Conservation (phyloP, 2,329 filamentous ascomycete genomes). For the Drechslera avenae region DNA sequence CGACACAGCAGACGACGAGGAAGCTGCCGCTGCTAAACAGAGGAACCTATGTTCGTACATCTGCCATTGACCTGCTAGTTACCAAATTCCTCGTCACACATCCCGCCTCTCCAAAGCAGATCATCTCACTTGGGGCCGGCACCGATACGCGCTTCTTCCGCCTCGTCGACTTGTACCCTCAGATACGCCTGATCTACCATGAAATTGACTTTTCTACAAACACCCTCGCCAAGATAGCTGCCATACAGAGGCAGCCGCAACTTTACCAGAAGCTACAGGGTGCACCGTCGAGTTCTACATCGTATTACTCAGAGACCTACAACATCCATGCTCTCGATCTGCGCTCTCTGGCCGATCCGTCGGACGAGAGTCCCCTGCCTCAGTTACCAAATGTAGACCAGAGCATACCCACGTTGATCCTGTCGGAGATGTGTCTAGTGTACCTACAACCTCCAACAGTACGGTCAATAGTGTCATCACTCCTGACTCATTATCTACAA, state of each 20-base stretch:
- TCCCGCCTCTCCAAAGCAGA: constrained; percentile 64
- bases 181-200: constrained; percentile 71
- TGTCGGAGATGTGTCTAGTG: constrained; percentile 95
- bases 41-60: constrained; percentile 92
- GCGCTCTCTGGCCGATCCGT: constrained; percentile 57
- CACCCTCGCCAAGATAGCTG: constrained; percentile 66
- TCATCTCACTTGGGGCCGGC: constrained; percentile 90
- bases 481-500: constrained; percentile 46
- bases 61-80: constrained; percentile 79
- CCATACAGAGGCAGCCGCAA: constrained; percentile 43
- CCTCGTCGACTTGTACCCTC: constrained; percentile 60
- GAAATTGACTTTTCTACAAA: constrained; percentile 88
- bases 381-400: constrained; percentile 54
- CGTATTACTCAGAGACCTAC: constrained; percentile 58
- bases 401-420: constrained; percentile 75
- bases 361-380: constrained; percentile 25
- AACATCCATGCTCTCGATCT: constrained; percentile 69
- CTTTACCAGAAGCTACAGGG: constrained; percentile 36
- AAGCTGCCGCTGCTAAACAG: constrained; percentile 92
- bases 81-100: constrained; percentile 67
- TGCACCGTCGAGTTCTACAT: constrained; percentile 36
- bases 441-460: constrained; percentile 76
- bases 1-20: constrained; percentile 61
- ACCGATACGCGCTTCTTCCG: constrained; percentile 90
- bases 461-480: constrained; percentile 61